These are phyloP conservation scores for Lepidium sativum DNA, from an alignment of 345 rosid genomes.

Conservation along the genomic window DNA sequence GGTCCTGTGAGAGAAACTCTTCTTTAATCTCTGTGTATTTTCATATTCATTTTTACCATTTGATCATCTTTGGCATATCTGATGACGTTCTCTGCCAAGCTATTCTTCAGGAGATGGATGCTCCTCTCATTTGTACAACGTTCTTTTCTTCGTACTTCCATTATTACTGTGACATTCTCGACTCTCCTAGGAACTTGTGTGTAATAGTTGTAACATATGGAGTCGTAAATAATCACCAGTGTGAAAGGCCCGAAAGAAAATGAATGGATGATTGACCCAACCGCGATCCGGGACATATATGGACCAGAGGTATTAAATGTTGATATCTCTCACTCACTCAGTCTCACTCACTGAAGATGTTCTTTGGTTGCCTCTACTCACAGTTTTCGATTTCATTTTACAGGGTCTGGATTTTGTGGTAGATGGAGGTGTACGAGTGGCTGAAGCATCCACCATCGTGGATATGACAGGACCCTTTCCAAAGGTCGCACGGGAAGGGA, in stretches of 20 bases:
- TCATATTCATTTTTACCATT: neutral
- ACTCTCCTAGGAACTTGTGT: neutral
- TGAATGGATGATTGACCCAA: constrained; percentile 91
- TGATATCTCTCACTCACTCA: too few relatives aligned
- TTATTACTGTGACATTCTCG: neutral
- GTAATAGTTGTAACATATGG: neutral
- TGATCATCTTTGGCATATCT: constrained; percentile 37
- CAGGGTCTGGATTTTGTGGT: constrained; percentile 95
- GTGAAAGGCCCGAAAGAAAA: constrained; percentile 65
- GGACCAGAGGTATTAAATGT: constrained; percentile 79
- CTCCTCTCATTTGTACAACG: constrained; percentile 94
- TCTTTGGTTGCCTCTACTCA: neutral
- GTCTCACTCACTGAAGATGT: neutral
- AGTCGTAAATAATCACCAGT: constrained; percentile 37
- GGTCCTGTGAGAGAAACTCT: constrained; percentile 77
- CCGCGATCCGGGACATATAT: constrained; percentile 64
- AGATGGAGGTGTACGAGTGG: constrained; percentile 76
- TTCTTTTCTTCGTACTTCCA: constrained; percentile 7
- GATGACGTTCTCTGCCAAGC: constrained; percentile 80
- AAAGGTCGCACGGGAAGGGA: constrained; percentile 66
- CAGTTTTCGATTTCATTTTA: neutral
- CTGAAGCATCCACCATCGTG: constrained; percentile 85
- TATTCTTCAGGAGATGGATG: constrained; percentile 56
- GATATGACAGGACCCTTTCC: constrained; percentile 73
- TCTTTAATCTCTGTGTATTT: constrained; percentile 10